A percentile compares a stretch with the other conserved stretches of the same genome.
Conservation (phyloP, 2,329 filamentous ascomycete genomes). For the Neodidymelliopsis sp. region DNA sequence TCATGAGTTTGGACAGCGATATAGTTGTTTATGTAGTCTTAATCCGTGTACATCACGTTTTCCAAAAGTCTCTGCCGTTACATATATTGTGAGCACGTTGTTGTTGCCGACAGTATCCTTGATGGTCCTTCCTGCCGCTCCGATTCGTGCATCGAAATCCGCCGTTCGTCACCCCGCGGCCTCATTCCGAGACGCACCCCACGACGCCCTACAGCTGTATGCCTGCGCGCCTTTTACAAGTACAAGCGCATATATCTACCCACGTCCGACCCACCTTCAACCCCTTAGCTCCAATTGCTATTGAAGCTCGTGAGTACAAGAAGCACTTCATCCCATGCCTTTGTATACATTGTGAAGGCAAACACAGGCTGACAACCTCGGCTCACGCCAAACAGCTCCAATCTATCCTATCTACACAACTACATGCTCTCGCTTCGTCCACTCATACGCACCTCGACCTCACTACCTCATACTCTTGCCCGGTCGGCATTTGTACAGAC, state of each 20-base stretch:
- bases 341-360: neutral
- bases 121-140: conserved; percentile 8
- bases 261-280: neutral
- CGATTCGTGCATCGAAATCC: conserved; percentile 16
- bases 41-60: conserved; percentile 17
- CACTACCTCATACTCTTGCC: neutral
- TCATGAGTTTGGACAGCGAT: conserved; percentile 31
- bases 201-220: conserved; percentile 19
- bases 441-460: neutral
- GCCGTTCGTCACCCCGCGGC: conserved; percentile 7
- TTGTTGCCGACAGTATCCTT: conserved; percentile 5
- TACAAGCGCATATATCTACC: conserved; percentile 14
- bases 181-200: conserved; percentile 12
- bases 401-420: conserved; percentile 2
- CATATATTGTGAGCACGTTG: neutral
- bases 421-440: conserved; percentile 3
- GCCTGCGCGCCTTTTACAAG: conserved; percentile 5
- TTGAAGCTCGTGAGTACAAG: conserved; percentile 9
- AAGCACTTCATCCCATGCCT: neutral
- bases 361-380: conserved; percentile 2
- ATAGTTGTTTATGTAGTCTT: conserved; percentile 17
- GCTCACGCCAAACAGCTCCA: conserved; percentile 1
- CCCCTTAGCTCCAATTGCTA: neutral
- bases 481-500: neutral
- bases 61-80: neutral